Conservation (phyloP, 148 eudicot species). For the Chenopodium formosanum region DNA sequence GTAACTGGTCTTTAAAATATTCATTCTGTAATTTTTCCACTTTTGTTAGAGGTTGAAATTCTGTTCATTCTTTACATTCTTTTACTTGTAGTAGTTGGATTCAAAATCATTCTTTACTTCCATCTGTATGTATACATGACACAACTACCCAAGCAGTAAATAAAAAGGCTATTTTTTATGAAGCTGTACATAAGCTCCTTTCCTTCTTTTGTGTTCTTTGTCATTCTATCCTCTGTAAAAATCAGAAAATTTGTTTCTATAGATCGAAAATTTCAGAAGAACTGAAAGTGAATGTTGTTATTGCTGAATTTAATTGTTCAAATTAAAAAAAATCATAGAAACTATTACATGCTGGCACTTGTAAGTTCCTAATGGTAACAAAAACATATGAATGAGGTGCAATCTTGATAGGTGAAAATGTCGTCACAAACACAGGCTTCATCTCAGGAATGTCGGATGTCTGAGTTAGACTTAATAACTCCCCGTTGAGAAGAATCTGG, state of each 20-base stretch:
- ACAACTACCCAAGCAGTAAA: neutral
- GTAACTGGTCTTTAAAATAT: neutral
- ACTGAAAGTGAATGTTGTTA: neutral
- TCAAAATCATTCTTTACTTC: neutral
- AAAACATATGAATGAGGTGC: neutral
- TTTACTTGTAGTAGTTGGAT: neutral
- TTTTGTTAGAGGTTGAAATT: neutral
- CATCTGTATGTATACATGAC: conserved; percentile 8
- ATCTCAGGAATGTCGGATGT: neutral
- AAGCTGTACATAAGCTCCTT: neutral
- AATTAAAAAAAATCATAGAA: neutral
- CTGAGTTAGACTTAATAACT: neutral
- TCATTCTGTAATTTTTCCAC: neutral
- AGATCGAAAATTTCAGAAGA: neutral
- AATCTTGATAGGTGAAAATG: neutral
- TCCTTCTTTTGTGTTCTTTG: neutral
- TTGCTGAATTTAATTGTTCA: neutral
- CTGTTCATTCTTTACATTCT: neutral
- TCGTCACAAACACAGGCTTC: neutral
- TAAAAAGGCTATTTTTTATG: neutral
- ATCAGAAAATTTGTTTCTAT: neutral
- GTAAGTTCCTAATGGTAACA: neutral
- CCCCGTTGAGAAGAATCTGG: neutral
- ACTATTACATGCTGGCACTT: neutral
- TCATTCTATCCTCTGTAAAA: neutral